Percentiles rank a stretch among this genome's conserved stretches.
phyloP scores from a whole-genome alignment of 352 stramenopile genomes.

The Albugo candida region DNA sequence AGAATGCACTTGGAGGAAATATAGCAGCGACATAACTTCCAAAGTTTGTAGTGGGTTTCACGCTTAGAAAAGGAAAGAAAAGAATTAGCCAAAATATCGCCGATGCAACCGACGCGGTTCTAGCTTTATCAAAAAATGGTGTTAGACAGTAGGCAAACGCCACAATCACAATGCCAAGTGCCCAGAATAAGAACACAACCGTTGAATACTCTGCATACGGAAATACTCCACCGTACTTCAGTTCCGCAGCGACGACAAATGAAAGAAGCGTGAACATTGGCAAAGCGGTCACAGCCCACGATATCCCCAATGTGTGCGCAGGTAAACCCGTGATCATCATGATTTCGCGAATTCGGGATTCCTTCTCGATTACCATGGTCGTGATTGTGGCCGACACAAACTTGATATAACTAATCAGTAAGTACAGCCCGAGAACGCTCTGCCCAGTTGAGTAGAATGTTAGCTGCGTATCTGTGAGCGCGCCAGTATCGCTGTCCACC shows the following conservation, averaged over 20 bases:
- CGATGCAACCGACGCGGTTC: conserved; percentile 33
- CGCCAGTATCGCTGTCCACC: conserved; percentile 13
- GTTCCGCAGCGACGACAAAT: conserved; percentile 21
- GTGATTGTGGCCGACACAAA: conserved; percentile 51
- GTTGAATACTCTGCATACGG: conserved; percentile 30
- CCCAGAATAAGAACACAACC: conserved; percentile 46
- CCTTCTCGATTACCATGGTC: conserved; percentile 64
- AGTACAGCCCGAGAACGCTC: conserved; percentile 35
- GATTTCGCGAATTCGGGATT: conserved; percentile 48
- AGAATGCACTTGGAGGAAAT: conserved; percentile 40
- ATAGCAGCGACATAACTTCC: conserved; percentile 31
- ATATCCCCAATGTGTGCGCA: conserved; percentile 33
- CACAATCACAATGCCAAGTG: conserved; percentile 32
- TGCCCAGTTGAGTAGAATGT: conserved; percentile 46
- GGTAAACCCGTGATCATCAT: conserved; percentile 76
- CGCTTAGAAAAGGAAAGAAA: conserved; percentile 51
- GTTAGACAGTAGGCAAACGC: conserved; percentile 42
- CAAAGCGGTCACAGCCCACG: conserved; percentile 30
- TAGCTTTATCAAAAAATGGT: conserved; percentile 51
- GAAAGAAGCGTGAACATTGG: conserved; percentile 27
- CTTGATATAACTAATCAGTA: conserved; percentile 23
- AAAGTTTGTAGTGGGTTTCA: conserved; percentile 21
- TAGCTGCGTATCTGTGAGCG: conserved; percentile 19
- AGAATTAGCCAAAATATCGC: conserved; percentile 53
- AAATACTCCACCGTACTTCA: conserved; percentile 48